phyloP scores from a whole-genome alignment of 495 filamentous ascomycete species.

The Cryomyces minteri region DNA sequence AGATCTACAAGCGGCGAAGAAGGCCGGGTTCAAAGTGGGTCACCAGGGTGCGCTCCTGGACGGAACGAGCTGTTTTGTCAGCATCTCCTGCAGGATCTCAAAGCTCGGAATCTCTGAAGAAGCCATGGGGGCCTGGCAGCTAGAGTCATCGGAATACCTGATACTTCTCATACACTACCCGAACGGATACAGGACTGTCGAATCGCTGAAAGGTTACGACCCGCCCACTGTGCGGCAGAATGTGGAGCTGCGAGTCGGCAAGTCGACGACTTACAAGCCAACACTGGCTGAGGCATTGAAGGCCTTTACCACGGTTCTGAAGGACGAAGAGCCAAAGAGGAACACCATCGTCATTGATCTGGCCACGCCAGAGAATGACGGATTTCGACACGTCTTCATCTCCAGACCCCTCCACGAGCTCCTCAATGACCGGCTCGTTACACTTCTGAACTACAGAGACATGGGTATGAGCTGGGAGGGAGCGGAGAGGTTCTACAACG shows the following conservation, averaged over 20 bases:
- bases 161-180: conserved; percentile 58
- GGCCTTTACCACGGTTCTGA: conserved; percentile 26
- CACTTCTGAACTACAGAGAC: conserved; percentile 40
- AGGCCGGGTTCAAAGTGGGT: conserved; percentile 61
- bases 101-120: conserved; percentile 64
- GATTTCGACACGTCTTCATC: conserved; percentile 42
- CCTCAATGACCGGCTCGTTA: conserved; percentile 46
- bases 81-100: conserved; percentile 44
- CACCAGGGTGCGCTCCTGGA: conserved; percentile 31
- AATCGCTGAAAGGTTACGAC: conserved; percentile 23
- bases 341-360: neutral
- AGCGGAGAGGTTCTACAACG: conserved; percentile 42
- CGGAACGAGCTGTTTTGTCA: conserved; percentile 29
- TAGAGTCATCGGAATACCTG: conserved; percentile 48
- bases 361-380: neutral
- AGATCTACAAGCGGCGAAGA: conserved; percentile 43
- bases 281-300: conserved; percentile 27
- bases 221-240: conserved; percentile 9
- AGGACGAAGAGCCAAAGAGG: conserved; percentile 9
- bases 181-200: conserved; percentile 34
- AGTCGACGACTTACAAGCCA: conserved; percentile 36
- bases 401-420: conserved; percentile 53
- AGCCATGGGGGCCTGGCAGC: conserved; percentile 58
- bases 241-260: conserved; percentile 29
- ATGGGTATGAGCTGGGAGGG: conserved; percentile 44